phyloP scores from a whole-genome alignment of 805 yeast species.

The Ascoidea asiatica region DNA sequence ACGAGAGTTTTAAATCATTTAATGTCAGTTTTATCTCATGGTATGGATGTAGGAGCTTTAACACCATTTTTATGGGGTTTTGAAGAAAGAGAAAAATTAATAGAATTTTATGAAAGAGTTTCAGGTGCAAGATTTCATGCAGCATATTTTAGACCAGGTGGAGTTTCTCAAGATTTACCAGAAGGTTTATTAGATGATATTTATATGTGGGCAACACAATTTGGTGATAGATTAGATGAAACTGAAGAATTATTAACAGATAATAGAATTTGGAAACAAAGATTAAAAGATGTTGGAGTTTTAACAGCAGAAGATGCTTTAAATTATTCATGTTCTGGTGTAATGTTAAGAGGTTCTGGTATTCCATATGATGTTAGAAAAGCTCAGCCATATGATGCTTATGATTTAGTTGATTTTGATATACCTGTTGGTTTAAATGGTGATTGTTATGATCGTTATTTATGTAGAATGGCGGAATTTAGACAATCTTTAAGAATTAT shows the following conservation, averaged over 20 bases:
- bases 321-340: constrained; percentile 71
- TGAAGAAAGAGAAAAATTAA: constrained; percentile 84
- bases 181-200: constrained; percentile 80
- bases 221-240: constrained; percentile 86
- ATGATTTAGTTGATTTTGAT: constrained; percentile 75
- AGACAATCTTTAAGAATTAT: constrained; percentile 83
- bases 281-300: constrained; percentile 70
- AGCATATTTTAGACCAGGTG: constrained; percentile 86
- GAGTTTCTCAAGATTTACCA: constrained; percentile 81
- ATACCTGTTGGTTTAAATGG: constrained; percentile 79
- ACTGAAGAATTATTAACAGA: constrained; percentile 82
- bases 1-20: constrained; percentile 74
- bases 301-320: constrained; percentile 81
- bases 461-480: constrained; percentile 83
- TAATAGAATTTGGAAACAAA: constrained; percentile 84
- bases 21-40: constrained; percentile 78
- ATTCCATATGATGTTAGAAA: constrained; percentile 78
- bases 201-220: constrained; percentile 93
- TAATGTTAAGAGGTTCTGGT: constrained; percentile 87
- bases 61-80: constrained; percentile 92
- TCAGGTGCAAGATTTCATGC: constrained; percentile 84
- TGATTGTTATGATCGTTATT: constrained; percentile 84
- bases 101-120: constrained; percentile 87
- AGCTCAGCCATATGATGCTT: constrained; percentile 83
- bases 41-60: constrained; percentile 91